phyloP scores from a whole-genome alignment of 805 yeast species.

The Wickerhamiella alocasiicola region DNA sequence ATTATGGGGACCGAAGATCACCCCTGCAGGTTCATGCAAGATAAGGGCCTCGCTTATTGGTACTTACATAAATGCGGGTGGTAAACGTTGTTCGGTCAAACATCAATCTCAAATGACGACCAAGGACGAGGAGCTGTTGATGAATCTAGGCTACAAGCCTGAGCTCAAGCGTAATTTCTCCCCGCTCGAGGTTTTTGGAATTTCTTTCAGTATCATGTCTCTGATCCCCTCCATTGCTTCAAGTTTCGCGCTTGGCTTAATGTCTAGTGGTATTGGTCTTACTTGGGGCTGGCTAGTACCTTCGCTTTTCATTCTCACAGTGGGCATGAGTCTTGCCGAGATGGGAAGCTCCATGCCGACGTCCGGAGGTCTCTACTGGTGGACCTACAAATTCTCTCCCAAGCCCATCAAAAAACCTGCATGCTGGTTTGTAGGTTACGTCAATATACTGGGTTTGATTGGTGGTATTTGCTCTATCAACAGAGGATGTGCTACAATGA shows the following conservation, averaged over 20 bases:
- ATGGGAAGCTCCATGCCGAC: conserved; percentile 61
- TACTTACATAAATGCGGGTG: no score
- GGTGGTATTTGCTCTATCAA: conserved; percentile 57
- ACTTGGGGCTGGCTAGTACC: conserved; percentile 67
- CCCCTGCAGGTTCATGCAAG: no score
- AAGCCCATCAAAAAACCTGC: conserved; percentile 38
- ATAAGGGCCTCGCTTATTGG: no score
- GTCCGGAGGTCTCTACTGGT: conserved; percentile 61
- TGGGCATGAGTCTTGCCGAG: conserved; percentile 53
- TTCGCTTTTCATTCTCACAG: conserved; percentile 39
- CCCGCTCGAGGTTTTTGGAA: conserved; percentile 53
- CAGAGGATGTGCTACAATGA: conserved; percentile 58
- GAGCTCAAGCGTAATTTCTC: conserved; percentile 51
- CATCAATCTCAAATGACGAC: no score
- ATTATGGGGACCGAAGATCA: no score
- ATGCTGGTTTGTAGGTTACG: conserved; percentile 52
- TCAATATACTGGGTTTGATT: conserved; percentile 53
- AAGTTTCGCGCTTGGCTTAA: conserved; percentile 38
- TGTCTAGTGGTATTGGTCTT: conserved; percentile 52
- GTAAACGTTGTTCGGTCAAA: no score
- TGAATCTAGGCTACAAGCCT: conserved; percentile 56
- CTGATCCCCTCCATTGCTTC: conserved; percentile 47
- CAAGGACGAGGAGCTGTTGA: conserved; percentile 25
- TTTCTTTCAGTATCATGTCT: conserved; percentile 64
- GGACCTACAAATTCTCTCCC: conserved; percentile 60